Conservation (phyloP, 495 filamentous ascomycete species). For the Elaphomyces granulatus region DNA sequence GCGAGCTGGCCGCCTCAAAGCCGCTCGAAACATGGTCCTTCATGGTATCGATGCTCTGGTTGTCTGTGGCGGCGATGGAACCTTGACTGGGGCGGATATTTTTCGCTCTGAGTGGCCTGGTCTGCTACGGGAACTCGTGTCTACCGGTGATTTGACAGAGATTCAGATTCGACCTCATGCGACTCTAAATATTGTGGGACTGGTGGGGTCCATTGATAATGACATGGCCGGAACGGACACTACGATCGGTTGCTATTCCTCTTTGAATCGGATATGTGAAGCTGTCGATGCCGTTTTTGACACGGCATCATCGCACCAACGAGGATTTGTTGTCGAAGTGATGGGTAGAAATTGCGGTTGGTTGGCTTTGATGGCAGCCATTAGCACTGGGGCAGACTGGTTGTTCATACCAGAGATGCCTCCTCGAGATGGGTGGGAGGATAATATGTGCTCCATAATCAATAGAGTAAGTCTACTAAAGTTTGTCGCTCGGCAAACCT, state of each 20-base stretch:
- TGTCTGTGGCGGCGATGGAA: conserved; percentile 95
- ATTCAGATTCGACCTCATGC: conserved; percentile 58
- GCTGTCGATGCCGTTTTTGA: conserved; percentile 94
- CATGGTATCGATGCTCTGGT: conserved; percentile 93
- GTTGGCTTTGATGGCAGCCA: conserved; percentile 92
- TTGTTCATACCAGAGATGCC: conserved; percentile 96
- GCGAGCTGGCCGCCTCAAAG: conserved; percentile 62
- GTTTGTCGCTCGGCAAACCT: conserved; percentile 42
- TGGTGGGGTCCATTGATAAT: conserved; percentile 97
- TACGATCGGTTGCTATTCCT: conserved; percentile 94
- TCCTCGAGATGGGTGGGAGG: conserved; percentile 70
- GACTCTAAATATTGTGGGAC: conserved; percentile 85
- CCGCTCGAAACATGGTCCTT: conserved; percentile 83
- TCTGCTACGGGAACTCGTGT: conserved; percentile 68
- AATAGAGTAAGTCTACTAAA: conserved; percentile 49
- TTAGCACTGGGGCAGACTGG: conserved; percentile 92
- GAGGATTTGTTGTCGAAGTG: conserved; percentile 96
- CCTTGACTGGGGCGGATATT: conserved; percentile 87
- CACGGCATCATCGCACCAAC: conserved; percentile 89
- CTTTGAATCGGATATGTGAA: conserved; percentile 80
- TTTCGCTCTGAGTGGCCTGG: conserved; percentile 87
- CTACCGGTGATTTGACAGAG: conserved; percentile 47
- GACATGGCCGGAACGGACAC: conserved; percentile 95
- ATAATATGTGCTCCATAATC: conserved; percentile 76
- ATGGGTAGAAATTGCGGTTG: conserved; percentile 99